These are phyloP conservation scores for Ceriops decandra DNA, from an alignment of 345 rosid species.

Conservation along the genomic window DNA sequence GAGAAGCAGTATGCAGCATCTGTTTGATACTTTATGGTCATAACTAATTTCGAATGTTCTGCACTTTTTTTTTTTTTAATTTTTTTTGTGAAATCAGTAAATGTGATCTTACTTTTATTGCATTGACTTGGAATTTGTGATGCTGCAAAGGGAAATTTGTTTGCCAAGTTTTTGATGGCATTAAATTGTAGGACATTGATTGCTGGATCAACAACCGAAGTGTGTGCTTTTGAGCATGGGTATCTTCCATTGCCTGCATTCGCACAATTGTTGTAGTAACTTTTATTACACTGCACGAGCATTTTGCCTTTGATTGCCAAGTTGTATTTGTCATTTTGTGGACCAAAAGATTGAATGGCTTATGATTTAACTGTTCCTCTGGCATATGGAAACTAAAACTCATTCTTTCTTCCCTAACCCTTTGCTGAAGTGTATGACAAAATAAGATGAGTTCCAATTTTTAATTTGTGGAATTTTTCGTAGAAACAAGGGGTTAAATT, in stretches of 20 bases:
- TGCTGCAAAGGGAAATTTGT: constrained; percentile 11
- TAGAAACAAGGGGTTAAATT: not conserved
- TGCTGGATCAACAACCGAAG: not conserved
- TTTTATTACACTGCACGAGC: constrained; percentile 12
- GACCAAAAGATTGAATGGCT: not conserved
- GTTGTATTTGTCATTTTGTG: constrained; percentile 14
- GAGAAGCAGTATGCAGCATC: not conserved
- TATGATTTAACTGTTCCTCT: not conserved
- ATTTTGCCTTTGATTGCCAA: constrained; percentile 14
- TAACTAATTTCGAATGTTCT: not conserved
- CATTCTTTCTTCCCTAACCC: too few species aligned
- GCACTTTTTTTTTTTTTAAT: not conserved
- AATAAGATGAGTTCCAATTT: not conserved
- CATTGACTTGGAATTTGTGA: constrained; percentile 5
- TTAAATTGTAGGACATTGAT: constrained; percentile 11
- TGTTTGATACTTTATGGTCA: not conserved
- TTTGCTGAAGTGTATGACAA: not conserved
- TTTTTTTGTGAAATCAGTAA: not conserved
- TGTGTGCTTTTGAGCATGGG: constrained; percentile 21
- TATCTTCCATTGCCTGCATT: constrained; percentile 4
- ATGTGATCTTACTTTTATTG: not conserved
- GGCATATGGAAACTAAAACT: not conserved
- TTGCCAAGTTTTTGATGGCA: constrained; percentile 8
- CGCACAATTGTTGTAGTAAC: too few species aligned
- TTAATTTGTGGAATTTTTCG: not conserved